Base-by-base conservation (phyloP, 768 basidiomycete species). In the Leucocoprinus birnbaumii region DNA sequence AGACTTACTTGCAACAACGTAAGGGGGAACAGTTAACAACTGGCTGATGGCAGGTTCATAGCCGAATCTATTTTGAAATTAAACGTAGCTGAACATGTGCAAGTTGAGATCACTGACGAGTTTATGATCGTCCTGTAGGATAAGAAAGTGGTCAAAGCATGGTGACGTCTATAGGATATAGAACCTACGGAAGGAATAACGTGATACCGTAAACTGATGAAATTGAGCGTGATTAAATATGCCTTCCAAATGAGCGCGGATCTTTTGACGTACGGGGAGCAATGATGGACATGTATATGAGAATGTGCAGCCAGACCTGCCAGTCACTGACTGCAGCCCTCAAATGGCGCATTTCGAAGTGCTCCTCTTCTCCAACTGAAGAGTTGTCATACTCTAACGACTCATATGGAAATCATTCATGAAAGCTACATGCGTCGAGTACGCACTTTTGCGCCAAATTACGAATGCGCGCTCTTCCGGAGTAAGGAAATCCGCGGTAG, bases 11-110 rank as follows among this genome's bases (percentile, higher is more conserved):
- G 83, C 85, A 43, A 80, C 67, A 19, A 85, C 65, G 60, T 87
- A 88, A 7, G 85, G 85, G 1, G 87, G 87, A 0, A 88, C 79
- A 2, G 85, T 86, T 38, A 89, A 74, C 2, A 89, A 71, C 60
- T 87, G 84, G 51, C 79, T 83, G 51, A 84, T 72, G 0, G 84
- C 68, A 3, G 79, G 64, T 2, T 75, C 65, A 62, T 81, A 79
- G 1, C 86, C 86, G 52, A 88, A 87, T 19, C 84, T 85, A 42
- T 16, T 21, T 21, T 35, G 11, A 11, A 3, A n/a, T 27, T 24
- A 24, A 11, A 31, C 31, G 22, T 16, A 62, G 70, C 42, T 59
- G n/a, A n/a, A n/a, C n/a, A n/a, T n/a, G n/a, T n/a, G n/a, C n/a
- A n/a, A n/a, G n/a, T n/a, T n/a, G n/a, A n/a, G n/a, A n/a, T n/a